Evolutionary conservation across 768 basidiomycete species (phyloP).

Genomic region (Termitomyces eurrhizus): DNA sequence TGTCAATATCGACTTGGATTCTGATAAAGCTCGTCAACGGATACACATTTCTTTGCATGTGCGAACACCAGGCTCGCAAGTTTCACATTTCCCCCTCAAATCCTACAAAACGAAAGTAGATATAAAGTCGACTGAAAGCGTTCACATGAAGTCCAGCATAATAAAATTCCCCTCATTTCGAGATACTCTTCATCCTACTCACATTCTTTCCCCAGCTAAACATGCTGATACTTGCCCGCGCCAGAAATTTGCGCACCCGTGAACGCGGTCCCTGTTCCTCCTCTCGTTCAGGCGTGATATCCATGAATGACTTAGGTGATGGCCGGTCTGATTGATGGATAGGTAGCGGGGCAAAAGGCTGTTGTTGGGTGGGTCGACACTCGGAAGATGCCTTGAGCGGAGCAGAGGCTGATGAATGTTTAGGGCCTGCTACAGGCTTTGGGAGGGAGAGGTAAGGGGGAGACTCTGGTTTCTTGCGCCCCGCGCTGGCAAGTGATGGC

Average conservation of each 20-base stretch:
- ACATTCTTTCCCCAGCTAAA: constrained; percentile 18
- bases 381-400: constrained; percentile 9
- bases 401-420: not conserved
- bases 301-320: constrained; percentile 31
- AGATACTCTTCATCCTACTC: constrained; percentile 8
- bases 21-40: not conserved
- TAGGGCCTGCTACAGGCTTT: not conserved
- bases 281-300: constrained; percentile 30
- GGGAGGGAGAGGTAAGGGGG: constrained; percentile 6
- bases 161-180: not conserved
- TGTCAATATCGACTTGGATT: not conserved
- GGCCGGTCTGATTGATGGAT: not conserved
- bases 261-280: not conserved
- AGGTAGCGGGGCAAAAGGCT: not conserved
- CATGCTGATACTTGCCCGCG: constrained; percentile 16
- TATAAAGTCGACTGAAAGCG: not conserved
- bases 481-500: constrained; percentile 18
- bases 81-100: not conserved
- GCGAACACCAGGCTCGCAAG: not conserved
- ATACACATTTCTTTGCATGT: not conserved
- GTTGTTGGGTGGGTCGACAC: constrained; percentile 10
- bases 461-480: constrained; percentile 15
- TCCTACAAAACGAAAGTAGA: constrained; percentile 12
- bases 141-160: not conserved
- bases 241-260: constrained; percentile 16